Conservation (phyloP, 75 land plant species). For the Isoetes taiwanensis region DNA sequence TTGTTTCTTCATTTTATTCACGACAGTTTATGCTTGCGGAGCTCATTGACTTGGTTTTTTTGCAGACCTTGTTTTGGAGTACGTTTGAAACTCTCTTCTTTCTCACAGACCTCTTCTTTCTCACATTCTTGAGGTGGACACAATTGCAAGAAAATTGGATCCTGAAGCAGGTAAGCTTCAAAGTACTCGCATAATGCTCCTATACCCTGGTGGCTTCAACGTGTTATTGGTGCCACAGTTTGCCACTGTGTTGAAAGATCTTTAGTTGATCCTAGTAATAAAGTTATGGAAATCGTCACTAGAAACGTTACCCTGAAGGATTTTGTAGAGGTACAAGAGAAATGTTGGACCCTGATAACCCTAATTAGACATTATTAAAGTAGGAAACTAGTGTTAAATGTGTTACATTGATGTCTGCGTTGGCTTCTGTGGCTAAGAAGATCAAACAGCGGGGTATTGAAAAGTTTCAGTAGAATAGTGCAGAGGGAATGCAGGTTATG, state of each 20-base stretch:
- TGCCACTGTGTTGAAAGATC: conserved; percentile 85
- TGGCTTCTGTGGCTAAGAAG: conserved; percentile 86
- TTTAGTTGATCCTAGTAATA: conserved; percentile 43
- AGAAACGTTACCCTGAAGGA: conserved; percentile 61
- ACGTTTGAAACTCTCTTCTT: too few species aligned
- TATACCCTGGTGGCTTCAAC: conserved; percentile 67
- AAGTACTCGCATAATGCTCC: conserved; percentile 68
- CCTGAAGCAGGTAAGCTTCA: conserved; percentile 35
- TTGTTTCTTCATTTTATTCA: too few species aligned
- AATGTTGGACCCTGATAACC: conserved; percentile 52
- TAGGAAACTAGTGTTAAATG: conserved; percentile 77
- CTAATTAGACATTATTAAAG: conserved; percentile 62
- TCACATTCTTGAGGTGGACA: conserved; percentile 80
- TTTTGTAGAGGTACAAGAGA: conserved; percentile 84
- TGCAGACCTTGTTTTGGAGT: too few species aligned
- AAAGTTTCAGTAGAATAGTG: conserved; percentile 76
- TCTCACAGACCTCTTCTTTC: conserved; percentile 32
- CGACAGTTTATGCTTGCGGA: too few species aligned
- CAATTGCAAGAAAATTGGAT: conserved; percentile 52
- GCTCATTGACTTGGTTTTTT: too few species aligned
- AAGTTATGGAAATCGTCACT: conserved; percentile 58
- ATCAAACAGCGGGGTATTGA: conserved; percentile 88
- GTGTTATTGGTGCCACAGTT: conserved; percentile 46
- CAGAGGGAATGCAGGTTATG: conserved; percentile 75
- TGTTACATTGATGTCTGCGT: conserved; percentile 49